Evolutionary conservation across 1,139 yeast species (phyloP).

Genomic region (Candida labiduridarum): DNA sequence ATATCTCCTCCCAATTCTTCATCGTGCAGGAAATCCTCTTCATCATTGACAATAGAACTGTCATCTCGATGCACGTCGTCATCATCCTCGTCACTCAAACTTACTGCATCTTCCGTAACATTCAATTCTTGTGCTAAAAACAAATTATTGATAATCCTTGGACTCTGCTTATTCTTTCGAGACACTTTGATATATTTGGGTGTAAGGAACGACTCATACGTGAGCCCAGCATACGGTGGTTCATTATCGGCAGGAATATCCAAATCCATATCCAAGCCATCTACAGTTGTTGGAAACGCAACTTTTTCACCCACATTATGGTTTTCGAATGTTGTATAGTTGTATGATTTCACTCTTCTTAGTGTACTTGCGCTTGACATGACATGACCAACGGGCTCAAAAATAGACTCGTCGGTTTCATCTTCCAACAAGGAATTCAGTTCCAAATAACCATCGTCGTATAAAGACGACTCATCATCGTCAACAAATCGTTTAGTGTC

Average conservation of each 20-base stretch:
- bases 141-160: slow-evolving; percentile 53
- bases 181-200: slow-evolving; percentile 59
- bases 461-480: slow-evolving; percentile 15
- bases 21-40: slow-evolving; percentile 10
- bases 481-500: slow-evolving; percentile 11
- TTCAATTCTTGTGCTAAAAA: slow-evolving; percentile 82
- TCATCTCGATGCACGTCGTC: slow-evolving; percentile 7
- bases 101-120: slow-evolving; percentile 11
- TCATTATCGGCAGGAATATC: slow-evolving; percentile 18
- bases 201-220: slow-evolving; percentile 41
- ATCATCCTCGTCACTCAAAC: slow-evolving; percentile 8
- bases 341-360: slow-evolving; percentile 3
- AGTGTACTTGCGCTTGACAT: slow-evolving; percentile 4
- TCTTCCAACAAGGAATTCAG: slow-evolving; percentile 10
- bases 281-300: slow-evolving; percentile 15
- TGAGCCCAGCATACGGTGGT: slow-evolving; percentile 35
- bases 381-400: slow-evolving; percentile 8
- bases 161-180: slow-evolving; percentile 46
- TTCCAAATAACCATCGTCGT: slow-evolving; percentile 17
- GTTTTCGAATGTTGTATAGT: slow-evolving; percentile 14
- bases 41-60: slow-evolving; percentile 5
- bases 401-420: slow-evolving; percentile 13
- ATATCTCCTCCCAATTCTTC: slow-evolving; percentile 9
- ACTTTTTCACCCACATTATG: slow-evolving; percentile 18
- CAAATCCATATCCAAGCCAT: slow-evolving; percentile 4